Conservation (phyloP, 306 rosid genomes). For the Quercus robur region DNA sequence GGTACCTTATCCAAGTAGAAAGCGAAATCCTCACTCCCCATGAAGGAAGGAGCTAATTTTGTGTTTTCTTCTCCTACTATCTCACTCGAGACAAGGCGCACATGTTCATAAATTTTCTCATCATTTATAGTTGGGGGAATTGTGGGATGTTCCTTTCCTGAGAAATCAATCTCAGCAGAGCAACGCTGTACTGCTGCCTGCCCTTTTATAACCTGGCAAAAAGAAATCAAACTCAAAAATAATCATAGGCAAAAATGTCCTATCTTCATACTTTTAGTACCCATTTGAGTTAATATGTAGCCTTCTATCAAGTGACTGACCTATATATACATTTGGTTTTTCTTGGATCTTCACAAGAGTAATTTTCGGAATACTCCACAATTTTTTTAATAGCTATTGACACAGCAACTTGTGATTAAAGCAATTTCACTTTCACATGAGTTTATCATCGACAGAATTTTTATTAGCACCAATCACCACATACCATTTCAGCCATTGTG, state of each 20-base stretch:
- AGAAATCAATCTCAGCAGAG: slow-evolving; percentile 55
- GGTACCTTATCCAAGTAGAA: slow-evolving; percentile 74
- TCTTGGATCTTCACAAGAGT: no score
- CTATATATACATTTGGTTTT: no score
- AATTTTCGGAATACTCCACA: no score
- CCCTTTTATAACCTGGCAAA: slow-evolving; percentile 55
- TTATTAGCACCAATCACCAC: no score
- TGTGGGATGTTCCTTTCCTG: slow-evolving; percentile 62
- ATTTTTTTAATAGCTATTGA: no score
- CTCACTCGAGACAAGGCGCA: slow-evolving; percentile 36
- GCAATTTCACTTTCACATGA: no score
- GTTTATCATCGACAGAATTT: no score
- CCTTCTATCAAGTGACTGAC: no score
- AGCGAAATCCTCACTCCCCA: slow-evolving; percentile 94
- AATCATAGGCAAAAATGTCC: background rate
- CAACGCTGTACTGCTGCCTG: slow-evolving; percentile 84
- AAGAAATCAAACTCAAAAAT: background rate
- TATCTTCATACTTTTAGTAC: background rate
- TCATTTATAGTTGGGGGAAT: slow-evolving; percentile 72
- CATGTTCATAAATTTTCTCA: slow-evolving; percentile 56
- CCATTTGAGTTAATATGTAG: background rate
- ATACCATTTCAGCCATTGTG: no score
- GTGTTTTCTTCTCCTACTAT: slow-evolving; percentile 69
- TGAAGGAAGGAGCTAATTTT: slow-evolving; percentile 44
- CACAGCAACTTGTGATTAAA: no score